Percentiles rank a stretch among this genome's conserved stretches.
Evolutionary conservation across 2,329 filamentous ascomycete species (phyloP).

Genomic region (Penicillium nordicum): DNA sequence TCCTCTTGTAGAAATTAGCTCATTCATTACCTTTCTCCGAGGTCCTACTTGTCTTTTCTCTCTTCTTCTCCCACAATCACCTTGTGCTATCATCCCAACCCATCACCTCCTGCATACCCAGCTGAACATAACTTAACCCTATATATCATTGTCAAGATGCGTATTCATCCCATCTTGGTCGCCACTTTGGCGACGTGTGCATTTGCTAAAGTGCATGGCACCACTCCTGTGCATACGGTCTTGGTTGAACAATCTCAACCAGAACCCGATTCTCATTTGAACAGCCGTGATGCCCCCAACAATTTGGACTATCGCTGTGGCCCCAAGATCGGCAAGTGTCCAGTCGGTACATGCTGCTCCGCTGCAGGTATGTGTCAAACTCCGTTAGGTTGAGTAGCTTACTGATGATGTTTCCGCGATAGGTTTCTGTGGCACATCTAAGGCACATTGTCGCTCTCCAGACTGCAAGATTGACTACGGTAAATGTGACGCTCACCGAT

Average conservation of each 20-base stretch:
- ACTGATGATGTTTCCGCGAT: not conserved
- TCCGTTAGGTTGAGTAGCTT: not conserved
- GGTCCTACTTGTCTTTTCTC: not conserved
- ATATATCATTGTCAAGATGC: constrained; percentile 5
- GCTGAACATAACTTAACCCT: constrained; percentile 1
- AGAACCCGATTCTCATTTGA: constrained; percentile 4
- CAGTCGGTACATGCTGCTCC: constrained; percentile 39
- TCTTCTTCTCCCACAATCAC: not conserved
- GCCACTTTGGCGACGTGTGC: constrained; percentile 11
- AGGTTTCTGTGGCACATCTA: constrained; percentile 41
- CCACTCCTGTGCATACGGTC: constrained; percentile 1
- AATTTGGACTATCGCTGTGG: constrained; percentile 34
- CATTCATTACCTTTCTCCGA: not conserved
- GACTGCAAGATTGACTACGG: constrained; percentile 42
- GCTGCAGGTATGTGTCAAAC: constrained; percentile 30
- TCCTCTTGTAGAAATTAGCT: constrained; percentile 1
- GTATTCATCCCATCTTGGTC: not conserved
- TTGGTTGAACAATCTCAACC: not conserved
- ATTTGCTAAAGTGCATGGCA: not conserved
- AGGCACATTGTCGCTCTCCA: constrained; percentile 39
- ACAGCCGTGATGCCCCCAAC: constrained; percentile 13
- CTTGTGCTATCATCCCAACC: not conserved
- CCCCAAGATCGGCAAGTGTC: constrained; percentile 33
- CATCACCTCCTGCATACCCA: not conserved
- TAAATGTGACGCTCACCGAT: constrained; percentile 37